Conservation (phyloP, 2,329 filamentous ascomycete genomes). For the Fusarium lateritium region DNA sequence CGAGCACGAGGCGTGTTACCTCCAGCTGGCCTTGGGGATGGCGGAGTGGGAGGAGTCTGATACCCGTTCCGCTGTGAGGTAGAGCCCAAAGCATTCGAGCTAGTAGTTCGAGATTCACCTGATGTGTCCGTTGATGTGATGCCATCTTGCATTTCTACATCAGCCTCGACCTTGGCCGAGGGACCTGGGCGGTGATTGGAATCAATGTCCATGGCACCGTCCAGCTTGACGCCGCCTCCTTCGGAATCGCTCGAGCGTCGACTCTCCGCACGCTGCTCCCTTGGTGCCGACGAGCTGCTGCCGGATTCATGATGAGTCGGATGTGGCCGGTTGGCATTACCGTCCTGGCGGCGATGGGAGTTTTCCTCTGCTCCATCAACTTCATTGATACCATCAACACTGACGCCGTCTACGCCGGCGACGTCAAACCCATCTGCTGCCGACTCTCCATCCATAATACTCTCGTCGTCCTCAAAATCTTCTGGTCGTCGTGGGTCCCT, state of each 20-base stretch:
- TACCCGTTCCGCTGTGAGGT: slow-evolving; percentile 13
- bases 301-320: slow-evolving; percentile 3
- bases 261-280: slow-evolving; percentile 32
- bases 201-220: slow-evolving; percentile 60
- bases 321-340: not conserved
- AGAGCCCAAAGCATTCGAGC: slow-evolving; percentile 26
- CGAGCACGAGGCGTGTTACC: slow-evolving; percentile 8
- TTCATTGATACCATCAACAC: slow-evolving; percentile 1
- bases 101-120: slow-evolving; percentile 31
- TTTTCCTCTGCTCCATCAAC: slow-evolving; percentile 10
- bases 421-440: not conserved
- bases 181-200: slow-evolving; percentile 47
- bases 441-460: slow-evolving; percentile 53
- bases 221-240: slow-evolving; percentile 63
- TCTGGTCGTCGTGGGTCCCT: slow-evolving; percentile 77
- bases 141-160: slow-evolving; percentile 42
- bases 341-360: slow-evolving; percentile 3
- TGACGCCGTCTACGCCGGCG: not conserved
- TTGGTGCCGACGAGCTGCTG: slow-evolving; percentile 1
- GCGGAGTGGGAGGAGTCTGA: slow-evolving; percentile 40
- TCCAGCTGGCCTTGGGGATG: slow-evolving; percentile 15
- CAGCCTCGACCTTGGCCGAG: slow-evolving; percentile 57
- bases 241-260: slow-evolving; percentile 58
- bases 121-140: slow-evolving; percentile 10
- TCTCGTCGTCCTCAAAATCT: slow-evolving; percentile 61